Percentiles rank a stretch among this genome's conserved stretches.
These are phyloP conservation scores for Mariannaea elegans DNA, from an alignment of 2,329 filamentous ascomycete species.

Conservation along the genomic window DNA sequence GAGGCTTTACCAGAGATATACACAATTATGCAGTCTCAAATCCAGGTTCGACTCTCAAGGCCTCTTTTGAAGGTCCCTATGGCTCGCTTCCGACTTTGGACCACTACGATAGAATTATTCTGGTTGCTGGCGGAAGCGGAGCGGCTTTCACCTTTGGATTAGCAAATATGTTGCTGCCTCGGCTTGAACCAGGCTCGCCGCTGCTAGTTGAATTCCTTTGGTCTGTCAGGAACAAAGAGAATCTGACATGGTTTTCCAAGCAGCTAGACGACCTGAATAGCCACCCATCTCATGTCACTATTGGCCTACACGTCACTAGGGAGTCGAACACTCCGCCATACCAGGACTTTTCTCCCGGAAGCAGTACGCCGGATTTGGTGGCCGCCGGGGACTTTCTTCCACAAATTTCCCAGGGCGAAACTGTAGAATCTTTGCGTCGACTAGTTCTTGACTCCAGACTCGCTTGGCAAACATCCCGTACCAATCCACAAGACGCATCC, in stretches of 20 bases:
- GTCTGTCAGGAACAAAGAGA: constrained; percentile 21
- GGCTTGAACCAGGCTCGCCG: not conserved
- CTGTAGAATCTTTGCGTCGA: not conserved
- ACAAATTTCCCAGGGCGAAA: not conserved
- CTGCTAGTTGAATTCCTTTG: constrained; percentile 25
- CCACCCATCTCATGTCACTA: not conserved
- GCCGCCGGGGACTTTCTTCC: constrained; percentile 1
- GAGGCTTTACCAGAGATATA: constrained; percentile 62
- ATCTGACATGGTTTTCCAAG: not conserved
- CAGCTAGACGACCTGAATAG: not conserved
- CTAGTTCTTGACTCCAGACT: not conserved
- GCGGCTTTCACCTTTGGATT: constrained; percentile 37
- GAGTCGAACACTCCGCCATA: not conserved
- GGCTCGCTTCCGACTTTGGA: constrained; percentile 58
- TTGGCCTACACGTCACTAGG: constrained; percentile 10
- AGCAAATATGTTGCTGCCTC: constrained; percentile 13
- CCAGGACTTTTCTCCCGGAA: not conserved
- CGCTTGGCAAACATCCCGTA: not conserved
- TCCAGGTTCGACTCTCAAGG: constrained; percentile 52
- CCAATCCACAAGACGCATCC: not conserved
- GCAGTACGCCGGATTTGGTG: constrained; percentile 3
- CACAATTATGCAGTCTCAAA: constrained; percentile 54
- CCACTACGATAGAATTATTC: constrained; percentile 33
- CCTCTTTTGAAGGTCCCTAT: constrained; percentile 64
- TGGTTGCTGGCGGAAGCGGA: constrained; percentile 39